These are phyloP conservation scores for Fonsecaea nubica DNA, from an alignment of 2,329 filamentous ascomycete species.

Conservation along the genomic window DNA sequence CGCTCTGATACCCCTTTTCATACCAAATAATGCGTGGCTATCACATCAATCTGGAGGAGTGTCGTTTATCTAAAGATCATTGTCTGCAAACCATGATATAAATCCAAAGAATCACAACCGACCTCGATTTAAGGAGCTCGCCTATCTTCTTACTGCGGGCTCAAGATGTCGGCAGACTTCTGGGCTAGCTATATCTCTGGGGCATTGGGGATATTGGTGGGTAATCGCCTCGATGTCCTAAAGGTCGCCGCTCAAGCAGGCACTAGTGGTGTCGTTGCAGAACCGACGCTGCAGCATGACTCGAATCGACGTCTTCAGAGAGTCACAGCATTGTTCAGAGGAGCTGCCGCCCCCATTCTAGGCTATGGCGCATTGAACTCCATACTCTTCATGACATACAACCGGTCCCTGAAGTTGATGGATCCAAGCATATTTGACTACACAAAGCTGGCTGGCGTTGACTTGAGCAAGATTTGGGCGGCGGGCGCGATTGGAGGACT, in stretches of 20 bases:
- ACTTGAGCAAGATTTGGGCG: conserved; percentile 72
- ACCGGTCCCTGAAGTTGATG: conserved; percentile 74
- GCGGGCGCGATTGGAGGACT: conserved; percentile 83
- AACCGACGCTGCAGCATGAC: conserved; percentile 1
- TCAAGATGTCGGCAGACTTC: conserved; percentile 81
- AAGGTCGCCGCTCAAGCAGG: conserved; percentile 82
- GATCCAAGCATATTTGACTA: conserved; percentile 52
- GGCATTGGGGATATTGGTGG: conserved; percentile 82
- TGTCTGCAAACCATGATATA: conserved; percentile 16
- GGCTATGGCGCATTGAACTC: conserved; percentile 92
- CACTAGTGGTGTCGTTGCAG: not conserved
- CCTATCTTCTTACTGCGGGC: not conserved
- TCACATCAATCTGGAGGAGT: not conserved
- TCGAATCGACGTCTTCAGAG: conserved; percentile 16
- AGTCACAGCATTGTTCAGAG: conserved; percentile 50
- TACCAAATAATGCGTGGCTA: not conserved
- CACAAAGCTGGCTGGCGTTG: conserved; percentile 52
- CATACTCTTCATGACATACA: conserved; percentile 88
- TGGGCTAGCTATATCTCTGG: conserved; percentile 93
- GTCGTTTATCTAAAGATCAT: not conserved
- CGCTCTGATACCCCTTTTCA: not conserved
- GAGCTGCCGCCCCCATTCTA: conserved; percentile 82
- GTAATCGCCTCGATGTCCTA: conserved; percentile 81
- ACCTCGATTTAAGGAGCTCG: not conserved
- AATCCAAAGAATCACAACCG: not conserved